Base-by-base conservation (phyloP, 73 alveolate genomes). In the Symbiodinium pilosum region DNA sequence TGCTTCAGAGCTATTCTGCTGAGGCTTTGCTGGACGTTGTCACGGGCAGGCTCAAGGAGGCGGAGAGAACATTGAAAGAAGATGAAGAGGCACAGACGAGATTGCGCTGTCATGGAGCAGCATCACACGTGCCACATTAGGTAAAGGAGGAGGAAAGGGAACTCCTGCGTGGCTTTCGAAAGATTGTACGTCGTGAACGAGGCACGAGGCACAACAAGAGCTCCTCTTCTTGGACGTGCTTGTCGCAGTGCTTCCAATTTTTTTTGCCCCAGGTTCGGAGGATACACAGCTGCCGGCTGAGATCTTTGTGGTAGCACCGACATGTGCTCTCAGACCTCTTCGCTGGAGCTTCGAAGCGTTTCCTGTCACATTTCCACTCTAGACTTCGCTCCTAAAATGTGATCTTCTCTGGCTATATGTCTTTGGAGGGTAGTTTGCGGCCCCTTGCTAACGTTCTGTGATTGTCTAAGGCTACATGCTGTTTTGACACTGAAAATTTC, bases 141-240 rank as follows among this genome's bases (percentile, higher is more conserved):
- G 97, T 91, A 44, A 68, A 91, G 87, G 97, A 91, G 52, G 97
- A 91, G 87, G 97, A 91, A 86, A 68, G 97, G 43, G 97, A 71
- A 43, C 87, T 91, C 21, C 87, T 91, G 75, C 97, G 97, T 1
- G 97, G 97, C 42, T 91, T 91, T 69, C 97, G 97, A n/a, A 91
- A 91, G 54, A 91, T 91, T 12, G 97, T 91, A 26, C 97, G 97
- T 7, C 97, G 97, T 18, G 97, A 91, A 54, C 97, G 77, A 91
- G 97, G 97, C 77, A 42, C 7, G 43, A 6, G 41, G n/a, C n/a
- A n/a, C n/a, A n/a, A n/a, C n/a, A n/a, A n/a, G n/a, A n/a, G n/a
- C n/a, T n/a, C n/a, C n/a, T n/a, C n/a, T n/a, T n/a, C n/a, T n/a
- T n/a, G n/a, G n/a, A n/a, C n/a, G 28, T 71, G 26, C 30, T 18